These are phyloP conservation scores for Coprinopsis sp. DNA, from an alignment of 768 basidiomycete genomes.

Conservation along the genomic window DNA sequence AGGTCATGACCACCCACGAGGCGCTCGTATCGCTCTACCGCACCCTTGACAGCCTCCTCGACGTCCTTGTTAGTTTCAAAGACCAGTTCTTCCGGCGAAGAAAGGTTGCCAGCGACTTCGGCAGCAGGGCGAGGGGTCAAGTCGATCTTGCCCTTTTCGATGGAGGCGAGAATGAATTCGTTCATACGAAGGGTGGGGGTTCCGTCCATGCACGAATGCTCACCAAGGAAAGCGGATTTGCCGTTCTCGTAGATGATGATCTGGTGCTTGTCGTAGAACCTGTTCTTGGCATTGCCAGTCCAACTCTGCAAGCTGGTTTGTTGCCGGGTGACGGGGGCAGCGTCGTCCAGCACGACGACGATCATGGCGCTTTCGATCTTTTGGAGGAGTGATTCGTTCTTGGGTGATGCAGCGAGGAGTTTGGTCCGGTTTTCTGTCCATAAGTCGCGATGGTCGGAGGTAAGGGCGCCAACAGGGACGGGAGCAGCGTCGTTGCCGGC, in stretches of 20 bases:
- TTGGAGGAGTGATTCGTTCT: slow-evolving; percentile 64
- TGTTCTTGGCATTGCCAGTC: slow-evolving; percentile 86
- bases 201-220: slow-evolving; percentile 89
- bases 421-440: slow-evolving; percentile 77
- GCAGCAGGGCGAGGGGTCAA: slow-evolving; percentile 45
- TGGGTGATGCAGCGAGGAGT: slow-evolving; percentile 51
- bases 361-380: slow-evolving; percentile 90
- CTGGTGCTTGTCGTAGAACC: slow-evolving; percentile 98
- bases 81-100: slow-evolving; percentile 57
- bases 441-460: slow-evolving; percentile 81
- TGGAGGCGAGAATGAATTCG: slow-evolving; percentile 81
- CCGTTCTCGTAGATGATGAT: slow-evolving; percentile 93
- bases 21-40: slow-evolving; percentile 67
- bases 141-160: slow-evolving; percentile 70
- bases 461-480: slow-evolving; percentile 73
- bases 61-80: slow-evolving; percentile 64
- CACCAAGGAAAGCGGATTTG: slow-evolving; percentile 88
- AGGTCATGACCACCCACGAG: slow-evolving; percentile 79
- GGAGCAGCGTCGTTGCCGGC: slow-evolving; percentile 44
- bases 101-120: slow-evolving; percentile 33
- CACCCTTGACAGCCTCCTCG: slow-evolving; percentile 46
- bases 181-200: slow-evolving; percentile 94
- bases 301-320: slow-evolving; percentile 79
- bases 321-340: slow-evolving; percentile 74
- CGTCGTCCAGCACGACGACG: slow-evolving; percentile 81